Conservation (phyloP, 2,329 filamentous ascomycete genomes). For the Myriosclerotinia scirpicola region DNA sequence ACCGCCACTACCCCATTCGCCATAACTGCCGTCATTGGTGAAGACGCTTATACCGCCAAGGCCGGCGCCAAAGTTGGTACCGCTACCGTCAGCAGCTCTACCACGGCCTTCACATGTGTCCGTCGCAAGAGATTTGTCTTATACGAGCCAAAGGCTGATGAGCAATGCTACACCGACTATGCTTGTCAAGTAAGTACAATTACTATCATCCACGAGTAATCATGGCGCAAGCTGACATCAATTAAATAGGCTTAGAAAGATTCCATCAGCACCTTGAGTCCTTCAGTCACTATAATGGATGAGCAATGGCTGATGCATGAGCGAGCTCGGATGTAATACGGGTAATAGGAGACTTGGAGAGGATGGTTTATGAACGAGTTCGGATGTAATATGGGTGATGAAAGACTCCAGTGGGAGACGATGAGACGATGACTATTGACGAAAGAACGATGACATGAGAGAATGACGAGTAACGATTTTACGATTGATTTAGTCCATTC, state of each 20-base stretch:
- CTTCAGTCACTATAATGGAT: neutral
- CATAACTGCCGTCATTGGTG: neutral
- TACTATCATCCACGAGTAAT: neutral
- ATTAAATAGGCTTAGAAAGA: constrained; percentile 3
- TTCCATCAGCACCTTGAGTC: neutral
- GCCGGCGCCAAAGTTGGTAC: constrained; percentile 3
- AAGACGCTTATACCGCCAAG: constrained; percentile 9
- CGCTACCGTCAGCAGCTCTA: constrained; percentile 11
- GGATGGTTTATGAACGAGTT: neutral
- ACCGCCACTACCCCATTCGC: constrained; percentile 6
- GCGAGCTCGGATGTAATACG: neutral
- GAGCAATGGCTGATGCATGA: neutral
- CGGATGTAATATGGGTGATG: neutral
- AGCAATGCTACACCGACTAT: constrained; percentile 22
- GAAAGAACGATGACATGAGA: neutral
- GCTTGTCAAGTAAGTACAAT: constrained; percentile 17
- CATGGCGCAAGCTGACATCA: constrained; percentile 12
- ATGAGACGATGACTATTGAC: too few species aligned
- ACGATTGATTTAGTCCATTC: constrained; percentile 11
- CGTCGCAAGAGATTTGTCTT: constrained; percentile 21
- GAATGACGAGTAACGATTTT: neutral
- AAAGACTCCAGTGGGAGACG: too few species aligned
- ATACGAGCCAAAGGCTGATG: constrained; percentile 14
- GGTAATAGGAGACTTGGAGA: neutral
- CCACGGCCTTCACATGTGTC: neutral